These are phyloP conservation scores for Diophrys appendiculata DNA, from an alignment of 73 alveolate species.

Conservation along the genomic window DNA sequence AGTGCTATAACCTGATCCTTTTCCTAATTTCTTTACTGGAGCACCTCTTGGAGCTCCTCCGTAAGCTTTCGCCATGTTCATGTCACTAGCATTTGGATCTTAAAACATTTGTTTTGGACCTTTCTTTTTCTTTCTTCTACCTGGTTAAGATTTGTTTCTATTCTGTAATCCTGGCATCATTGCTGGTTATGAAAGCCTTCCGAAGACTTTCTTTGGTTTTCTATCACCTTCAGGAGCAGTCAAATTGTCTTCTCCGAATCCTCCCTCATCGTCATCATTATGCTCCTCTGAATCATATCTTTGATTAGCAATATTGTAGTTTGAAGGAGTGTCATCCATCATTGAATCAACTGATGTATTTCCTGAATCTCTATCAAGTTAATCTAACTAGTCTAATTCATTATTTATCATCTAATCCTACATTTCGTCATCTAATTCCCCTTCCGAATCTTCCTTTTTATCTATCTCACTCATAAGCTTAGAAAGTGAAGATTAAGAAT, in stretches of 20 bases:
- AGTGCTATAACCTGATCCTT: constrained; percentile 2
- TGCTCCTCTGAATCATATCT: neutral
- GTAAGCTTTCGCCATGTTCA: constrained; percentile 50
- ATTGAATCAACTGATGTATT: constrained; percentile 57
- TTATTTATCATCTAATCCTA: constrained; percentile 26
- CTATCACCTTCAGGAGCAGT: no score
- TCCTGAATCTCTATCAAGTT: constrained; percentile 30
- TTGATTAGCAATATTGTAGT: constrained; percentile 33
- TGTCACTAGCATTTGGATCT: constrained; percentile 34
- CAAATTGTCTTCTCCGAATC: neutral
- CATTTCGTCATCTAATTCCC: constrained; percentile 21
- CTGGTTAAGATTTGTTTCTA: neutral
- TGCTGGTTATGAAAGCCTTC: neutral
- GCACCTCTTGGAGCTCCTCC: constrained; percentile 60
- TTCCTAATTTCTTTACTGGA: neutral
- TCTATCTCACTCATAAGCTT: constrained; percentile 60
- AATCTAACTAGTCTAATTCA: constrained; percentile 34
- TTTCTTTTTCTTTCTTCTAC: neutral
- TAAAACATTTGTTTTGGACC: constrained; percentile 3
- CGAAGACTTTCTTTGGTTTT: neutral
- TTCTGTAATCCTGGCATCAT: neutral
- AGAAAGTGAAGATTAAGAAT: constrained; percentile 45
- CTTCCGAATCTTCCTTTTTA: constrained; percentile 10
- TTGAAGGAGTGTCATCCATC: constrained; percentile 69
- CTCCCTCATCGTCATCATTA: neutral